Conservation (phyloP, 1,139 yeast genomes). For the Protomyces lactucae-debilis region DNA sequence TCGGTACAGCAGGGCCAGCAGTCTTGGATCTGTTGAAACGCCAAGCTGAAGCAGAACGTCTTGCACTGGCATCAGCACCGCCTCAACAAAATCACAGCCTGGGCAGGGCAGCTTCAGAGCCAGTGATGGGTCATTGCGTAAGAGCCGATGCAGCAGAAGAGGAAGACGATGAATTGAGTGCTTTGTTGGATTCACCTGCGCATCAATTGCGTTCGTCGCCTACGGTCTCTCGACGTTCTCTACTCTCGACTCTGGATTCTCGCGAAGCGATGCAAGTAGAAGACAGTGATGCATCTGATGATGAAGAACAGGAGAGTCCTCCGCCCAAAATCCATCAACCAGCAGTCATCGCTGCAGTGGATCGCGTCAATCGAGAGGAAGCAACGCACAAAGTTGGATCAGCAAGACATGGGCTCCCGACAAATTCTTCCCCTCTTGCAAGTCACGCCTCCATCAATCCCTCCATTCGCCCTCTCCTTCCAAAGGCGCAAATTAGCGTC, state of each 20-base stretch:
- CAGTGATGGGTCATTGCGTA: background rate
- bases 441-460: no score
- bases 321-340: no score
- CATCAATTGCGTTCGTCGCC: background rate
- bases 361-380: no score
- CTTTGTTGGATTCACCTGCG: background rate
- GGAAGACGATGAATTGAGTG: background rate
- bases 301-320: no score
- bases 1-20: slow-evolving; percentile 17
- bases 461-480: no score
- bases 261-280: no score
- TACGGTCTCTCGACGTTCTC: background rate
- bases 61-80: background rate
- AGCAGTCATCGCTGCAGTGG: no score
- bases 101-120: background rate
- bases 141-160: background rate
- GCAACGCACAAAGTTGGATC: no score
- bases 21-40: slow-evolving; percentile 11
- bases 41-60: background rate
- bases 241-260: background rate
- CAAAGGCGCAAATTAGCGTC: no score
- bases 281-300: no score
- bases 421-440: no score
- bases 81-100: background rate
- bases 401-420: no score